Percentiles rank a stretch among this genome's conserved stretches.
Conservation (phyloP, 139 green algal genomes). For the Chloropicon primus region DNA sequence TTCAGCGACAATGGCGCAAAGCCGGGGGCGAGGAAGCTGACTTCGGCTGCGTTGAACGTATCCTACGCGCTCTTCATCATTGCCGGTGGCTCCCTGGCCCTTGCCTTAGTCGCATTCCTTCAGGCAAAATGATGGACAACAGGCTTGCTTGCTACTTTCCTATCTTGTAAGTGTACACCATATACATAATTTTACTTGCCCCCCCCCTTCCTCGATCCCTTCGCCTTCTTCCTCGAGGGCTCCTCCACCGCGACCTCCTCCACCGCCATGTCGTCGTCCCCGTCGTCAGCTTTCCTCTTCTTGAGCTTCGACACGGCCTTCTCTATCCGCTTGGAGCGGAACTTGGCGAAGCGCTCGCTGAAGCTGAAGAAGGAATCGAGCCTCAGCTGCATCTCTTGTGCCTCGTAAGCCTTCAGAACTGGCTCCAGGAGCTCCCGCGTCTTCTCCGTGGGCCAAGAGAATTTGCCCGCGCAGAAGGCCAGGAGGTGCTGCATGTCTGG, state of each 20-base stretch:
- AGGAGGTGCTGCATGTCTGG: conserved; percentile 53
- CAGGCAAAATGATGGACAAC: background rate
- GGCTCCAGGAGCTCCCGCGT: conserved; percentile 58
- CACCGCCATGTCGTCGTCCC: background rate
- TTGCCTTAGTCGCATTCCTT: background rate
- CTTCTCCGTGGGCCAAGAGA: conserved; percentile 47
- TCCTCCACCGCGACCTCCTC: background rate
- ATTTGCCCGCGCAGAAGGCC: conserved; percentile 20
- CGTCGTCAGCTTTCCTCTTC: background rate
- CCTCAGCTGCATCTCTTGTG: conserved; percentile 46
- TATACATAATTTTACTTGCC: background rate
- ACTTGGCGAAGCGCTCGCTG: conserved; percentile 77
- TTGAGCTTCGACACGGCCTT: conserved; percentile 14
- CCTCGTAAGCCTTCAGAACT: conserved; percentile 51
- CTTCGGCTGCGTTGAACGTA: background rate
- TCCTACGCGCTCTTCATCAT: background rate
- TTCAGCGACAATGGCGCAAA: background rate
- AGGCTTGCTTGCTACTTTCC: no score
- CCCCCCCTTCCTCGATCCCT: background rate
- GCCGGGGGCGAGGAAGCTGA: background rate
- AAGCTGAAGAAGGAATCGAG: conserved; percentile 69
- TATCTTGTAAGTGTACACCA: background rate
- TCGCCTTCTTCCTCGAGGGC: background rate
- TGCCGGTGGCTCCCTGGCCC: background rate
- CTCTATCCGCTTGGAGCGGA: conserved; percentile 45